Base-by-base conservation (phyloP, 1,139 yeast genomes). In the Geotrichum cucujoidarum region DNA sequence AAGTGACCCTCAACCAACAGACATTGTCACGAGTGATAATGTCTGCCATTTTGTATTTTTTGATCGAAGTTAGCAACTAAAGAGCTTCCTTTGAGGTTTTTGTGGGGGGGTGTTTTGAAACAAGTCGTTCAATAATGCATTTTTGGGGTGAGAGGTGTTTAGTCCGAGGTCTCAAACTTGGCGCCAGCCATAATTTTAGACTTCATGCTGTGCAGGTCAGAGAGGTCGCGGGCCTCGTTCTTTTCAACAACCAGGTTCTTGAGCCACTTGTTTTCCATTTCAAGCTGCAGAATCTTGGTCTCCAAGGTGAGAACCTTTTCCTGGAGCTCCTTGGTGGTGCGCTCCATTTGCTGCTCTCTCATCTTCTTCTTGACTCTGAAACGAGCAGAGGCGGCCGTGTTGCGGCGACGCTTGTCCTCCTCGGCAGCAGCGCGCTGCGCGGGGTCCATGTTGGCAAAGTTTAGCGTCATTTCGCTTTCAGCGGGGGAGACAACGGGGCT, bases 261-360 rank as follows among this genome's bases (percentile, higher is more conserved):
- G 54, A 88, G 73, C 68, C 92, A 75, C 60, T 79, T 78, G 71
- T 88, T 88, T 67, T 88, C 96, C 83, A 84, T 81, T 66, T 87
- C 94, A 55, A 83, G 65, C 64, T 86, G 86, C 62, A 73, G 73
- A 40, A 80, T 74, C 57, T 81, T 80, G 51, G 74, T 67, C 61
- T 86, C 92, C 54, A 85, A 73, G 25, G 70, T 69, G 46, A 72
- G 71, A 21, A 86, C 80, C 57, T 77, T 65, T 31, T 83, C 86
- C 56, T 77, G 77, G 53, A 88, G 71, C 49, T 78, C 81, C 57
- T 74, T 72, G 18, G 87, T 73, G 49, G 76, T 77, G 37, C 73
- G 72, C 65, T 87, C 95, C 82, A 87, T 79, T 63, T 87, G 90
- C 63, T 82, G 88, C 65, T 88, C 95, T 60, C 85, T 81, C 64